Conservation (phyloP, 768 basidiomycete genomes). For the Coprinopsis sp. region DNA sequence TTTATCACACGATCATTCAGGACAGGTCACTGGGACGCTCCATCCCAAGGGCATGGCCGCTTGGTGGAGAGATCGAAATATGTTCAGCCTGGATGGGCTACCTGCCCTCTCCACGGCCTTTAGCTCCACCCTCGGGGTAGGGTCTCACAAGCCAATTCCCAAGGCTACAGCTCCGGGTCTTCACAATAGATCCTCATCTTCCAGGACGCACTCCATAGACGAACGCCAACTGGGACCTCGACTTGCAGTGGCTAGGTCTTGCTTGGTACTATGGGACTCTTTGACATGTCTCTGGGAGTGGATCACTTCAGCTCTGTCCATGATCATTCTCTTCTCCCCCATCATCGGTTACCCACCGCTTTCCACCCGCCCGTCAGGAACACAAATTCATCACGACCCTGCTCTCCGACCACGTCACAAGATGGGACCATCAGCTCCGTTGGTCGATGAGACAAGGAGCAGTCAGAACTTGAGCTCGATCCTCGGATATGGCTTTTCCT, state of each 20-base stretch:
- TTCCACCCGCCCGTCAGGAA: too few species aligned
- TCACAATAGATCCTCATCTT: neutral
- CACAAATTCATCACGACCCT: too few species aligned
- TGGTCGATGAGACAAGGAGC: too few species aligned
- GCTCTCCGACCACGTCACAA: too few species aligned
- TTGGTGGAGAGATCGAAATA: conserved; percentile 53
- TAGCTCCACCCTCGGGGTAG: neutral
- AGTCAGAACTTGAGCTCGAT: too few species aligned
- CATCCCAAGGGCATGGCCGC: conserved; percentile 44
- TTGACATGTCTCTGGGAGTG: neutral
- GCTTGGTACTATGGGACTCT: neutral
- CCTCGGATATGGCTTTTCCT: conserved; percentile 10
- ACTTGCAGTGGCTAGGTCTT: too few species aligned
- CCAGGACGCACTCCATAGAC: neutral
- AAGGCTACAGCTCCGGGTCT: conserved; percentile 3
- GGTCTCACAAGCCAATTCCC: conserved; percentile 4
- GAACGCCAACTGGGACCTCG: conserved; percentile 1
- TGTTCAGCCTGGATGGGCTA: conserved; percentile 52
- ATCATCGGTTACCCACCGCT: too few species aligned
- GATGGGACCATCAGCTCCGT: too few species aligned
- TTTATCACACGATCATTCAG: neutral
- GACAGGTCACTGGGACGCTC: conserved; percentile 2
- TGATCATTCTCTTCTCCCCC: too few species aligned
- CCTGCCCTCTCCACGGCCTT: conserved; percentile 38
- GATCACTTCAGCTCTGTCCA: conserved; percentile 1